Evolutionary conservation across 495 filamentous ascomycete genomes (phyloP).

Genomic region (Wilcoxina mikolae): DNA sequence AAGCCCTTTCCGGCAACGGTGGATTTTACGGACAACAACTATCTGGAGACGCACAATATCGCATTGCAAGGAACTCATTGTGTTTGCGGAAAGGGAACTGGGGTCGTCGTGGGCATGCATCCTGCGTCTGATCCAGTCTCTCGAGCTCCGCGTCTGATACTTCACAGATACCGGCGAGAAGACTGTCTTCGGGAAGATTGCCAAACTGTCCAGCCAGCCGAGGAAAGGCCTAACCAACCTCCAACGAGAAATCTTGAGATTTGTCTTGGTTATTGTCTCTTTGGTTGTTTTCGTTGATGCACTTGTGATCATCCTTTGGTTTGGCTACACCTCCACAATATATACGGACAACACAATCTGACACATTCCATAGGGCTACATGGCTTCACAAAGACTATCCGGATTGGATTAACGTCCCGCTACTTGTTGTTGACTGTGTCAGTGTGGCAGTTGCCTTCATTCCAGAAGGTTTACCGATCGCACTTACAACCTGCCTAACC

Average conservation of each 20-base stretch:
- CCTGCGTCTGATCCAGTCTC: no score
- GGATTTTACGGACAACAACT: conserved; percentile 51
- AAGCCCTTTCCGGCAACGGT: conserved; percentile 45
- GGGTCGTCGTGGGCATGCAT: conserved; percentile 50
- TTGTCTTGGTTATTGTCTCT: conserved; percentile 48
- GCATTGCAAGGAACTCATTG: conserved; percentile 60
- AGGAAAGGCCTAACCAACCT: conserved; percentile 48
- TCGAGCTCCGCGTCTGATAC: no score
- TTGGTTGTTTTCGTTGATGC: conserved; percentile 43
- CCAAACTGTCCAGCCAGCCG: conserved; percentile 48
- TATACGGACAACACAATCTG: background rate
- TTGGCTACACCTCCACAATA: conserved; percentile 11
- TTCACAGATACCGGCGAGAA: conserved; percentile 42
- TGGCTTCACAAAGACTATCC: conserved; percentile 48
- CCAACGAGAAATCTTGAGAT: conserved; percentile 51
- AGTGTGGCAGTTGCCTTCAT: conserved; percentile 59
- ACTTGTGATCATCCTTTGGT: conserved; percentile 46
- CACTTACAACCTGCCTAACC: conserved; percentile 45
- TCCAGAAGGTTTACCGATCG: conserved; percentile 56
- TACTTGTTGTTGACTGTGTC: conserved; percentile 52
- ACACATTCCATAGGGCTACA: conserved; percentile 37
- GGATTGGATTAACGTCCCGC: conserved; percentile 51
- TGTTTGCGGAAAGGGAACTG: conserved; percentile 48
- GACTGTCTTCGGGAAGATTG: conserved; percentile 55
- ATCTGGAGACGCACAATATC: conserved; percentile 57